Conservation (phyloP, 768 basidiomycete genomes). For the Boletus insuetus region DNA sequence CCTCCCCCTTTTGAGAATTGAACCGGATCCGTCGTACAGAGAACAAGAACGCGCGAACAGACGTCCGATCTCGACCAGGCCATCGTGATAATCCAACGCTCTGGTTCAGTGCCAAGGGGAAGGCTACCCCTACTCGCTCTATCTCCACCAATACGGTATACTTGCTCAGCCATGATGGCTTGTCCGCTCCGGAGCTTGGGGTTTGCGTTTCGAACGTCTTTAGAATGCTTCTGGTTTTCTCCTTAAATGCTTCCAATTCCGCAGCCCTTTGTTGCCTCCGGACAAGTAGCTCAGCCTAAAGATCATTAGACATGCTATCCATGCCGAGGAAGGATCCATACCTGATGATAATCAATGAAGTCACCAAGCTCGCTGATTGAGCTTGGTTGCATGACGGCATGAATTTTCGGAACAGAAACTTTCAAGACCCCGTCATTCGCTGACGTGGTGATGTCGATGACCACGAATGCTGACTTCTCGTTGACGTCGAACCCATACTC, state of each 20-base stretch:
- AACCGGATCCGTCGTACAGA: constrained; percentile 77
- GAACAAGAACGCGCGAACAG: constrained; percentile 81
- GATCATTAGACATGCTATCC: constrained; percentile 13
- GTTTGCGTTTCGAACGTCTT: constrained; percentile 68
- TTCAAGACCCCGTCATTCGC: constrained; percentile 40
- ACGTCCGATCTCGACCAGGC: constrained; percentile 37
- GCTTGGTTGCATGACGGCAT: constrained; percentile 93
- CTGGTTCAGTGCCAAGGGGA: constrained; percentile 71
- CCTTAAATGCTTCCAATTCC: constrained; percentile 81
- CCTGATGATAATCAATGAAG: constrained; percentile 83
- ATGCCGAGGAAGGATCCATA: constrained; percentile 24
- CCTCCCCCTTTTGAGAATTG: constrained; percentile 69
- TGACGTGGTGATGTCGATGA: constrained; percentile 64
- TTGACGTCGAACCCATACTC: constrained; percentile 51
- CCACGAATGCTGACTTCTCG: constrained; percentile 79
- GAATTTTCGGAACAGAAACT: constrained; percentile 67
- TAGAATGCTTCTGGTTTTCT: constrained; percentile 71
- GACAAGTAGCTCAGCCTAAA: constrained; percentile 68
- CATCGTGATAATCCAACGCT: constrained; percentile 49
- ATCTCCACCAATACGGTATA: constrained; percentile 55
- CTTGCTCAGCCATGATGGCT: constrained; percentile 52
- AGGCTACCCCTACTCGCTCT: constrained; percentile 80
- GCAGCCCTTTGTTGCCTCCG: constrained; percentile 72
- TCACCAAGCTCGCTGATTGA: constrained; percentile 90
- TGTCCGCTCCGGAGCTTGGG: constrained; percentile 21